These are phyloP conservation scores for Cymbidium sinense DNA, from an alignment of 106 monocot species.

Conservation along the genomic window DNA sequence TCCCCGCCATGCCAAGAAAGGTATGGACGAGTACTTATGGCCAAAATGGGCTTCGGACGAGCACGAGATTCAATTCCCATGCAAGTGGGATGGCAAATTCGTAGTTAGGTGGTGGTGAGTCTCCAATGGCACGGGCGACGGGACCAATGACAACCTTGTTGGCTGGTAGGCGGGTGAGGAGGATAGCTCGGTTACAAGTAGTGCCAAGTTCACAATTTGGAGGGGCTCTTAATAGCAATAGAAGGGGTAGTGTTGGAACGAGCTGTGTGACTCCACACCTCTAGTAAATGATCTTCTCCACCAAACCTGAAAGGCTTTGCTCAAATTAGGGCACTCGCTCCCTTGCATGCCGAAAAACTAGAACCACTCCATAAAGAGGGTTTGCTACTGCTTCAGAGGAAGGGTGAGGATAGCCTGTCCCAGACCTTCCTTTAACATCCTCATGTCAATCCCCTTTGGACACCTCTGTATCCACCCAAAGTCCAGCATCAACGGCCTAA, in stretches of 20 bases:
- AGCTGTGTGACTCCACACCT: constrained; percentile 5
- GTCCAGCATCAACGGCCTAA: constrained; percentile 67
- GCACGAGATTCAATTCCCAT: too few relatives aligned
- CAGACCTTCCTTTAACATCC: constrained; percentile 59
- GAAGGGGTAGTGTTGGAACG: neutral
- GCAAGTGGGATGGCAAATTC: too few relatives aligned
- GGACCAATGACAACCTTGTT: too few relatives aligned
- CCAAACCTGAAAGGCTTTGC: constrained; percentile 89
- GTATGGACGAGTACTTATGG: too few relatives aligned
- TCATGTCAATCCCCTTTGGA: constrained; percentile 70
- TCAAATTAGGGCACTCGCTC: constrained; percentile 71
- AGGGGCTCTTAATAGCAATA: neutral
- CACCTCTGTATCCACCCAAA: constrained; percentile 85
- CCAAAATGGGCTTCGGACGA: too few relatives aligned
- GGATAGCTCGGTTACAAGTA: too few relatives aligned
- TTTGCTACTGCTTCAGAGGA: constrained; percentile 62
- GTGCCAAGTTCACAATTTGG: too few relatives aligned
- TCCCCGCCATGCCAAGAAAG: too few relatives aligned
- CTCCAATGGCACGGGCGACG: too few relatives aligned
- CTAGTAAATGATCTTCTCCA: constrained; percentile 79
- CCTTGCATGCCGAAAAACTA: constrained; percentile 50
- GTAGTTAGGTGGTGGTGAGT: too few relatives aligned
- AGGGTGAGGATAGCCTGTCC: constrained; percentile 81
- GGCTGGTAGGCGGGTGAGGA: too few relatives aligned
- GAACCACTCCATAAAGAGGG: constrained; percentile 77